These are phyloP conservation scores for Melampsora allii-populina DNA, from an alignment of 1,284 basidiomycete genomes.

Conservation along the genomic window DNA sequence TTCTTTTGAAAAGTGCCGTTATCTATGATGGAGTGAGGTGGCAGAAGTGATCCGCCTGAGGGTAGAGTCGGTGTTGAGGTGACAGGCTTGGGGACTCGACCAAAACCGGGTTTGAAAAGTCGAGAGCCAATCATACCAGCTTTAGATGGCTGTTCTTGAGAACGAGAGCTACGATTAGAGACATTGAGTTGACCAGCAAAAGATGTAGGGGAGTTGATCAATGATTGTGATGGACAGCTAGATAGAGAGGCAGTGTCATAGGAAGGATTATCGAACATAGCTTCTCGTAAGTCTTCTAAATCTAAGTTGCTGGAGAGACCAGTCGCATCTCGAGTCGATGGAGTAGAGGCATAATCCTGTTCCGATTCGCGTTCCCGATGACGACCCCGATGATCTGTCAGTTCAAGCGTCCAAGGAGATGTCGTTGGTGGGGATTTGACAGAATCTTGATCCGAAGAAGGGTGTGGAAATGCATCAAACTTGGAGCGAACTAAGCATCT, in stretches of 20 bases:
- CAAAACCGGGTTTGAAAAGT: too few relatives aligned
- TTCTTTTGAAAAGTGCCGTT: neutral
- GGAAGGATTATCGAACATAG: slow-evolving; percentile 35
- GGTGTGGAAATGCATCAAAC: neutral
- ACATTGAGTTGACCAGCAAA: neutral
- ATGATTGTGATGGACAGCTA: slow-evolving; percentile 2
- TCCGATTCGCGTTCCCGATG: slow-evolving; percentile 2
- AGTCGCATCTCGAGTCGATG: neutral
- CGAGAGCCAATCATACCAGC: too few relatives aligned
- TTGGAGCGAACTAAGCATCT: slow-evolving; percentile 18
- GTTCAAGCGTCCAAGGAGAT: neutral
- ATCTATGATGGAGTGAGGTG: neutral
- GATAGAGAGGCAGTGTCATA: slow-evolving; percentile 21
- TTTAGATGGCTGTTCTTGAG: neutral
- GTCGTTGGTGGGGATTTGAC: neutral
- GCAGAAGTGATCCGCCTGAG: neutral
- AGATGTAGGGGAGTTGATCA: slow-evolving; percentile 13
- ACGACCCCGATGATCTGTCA: slow-evolving; percentile 12
- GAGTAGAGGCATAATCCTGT: neutral
- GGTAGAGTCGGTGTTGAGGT: slow-evolving; percentile 11
- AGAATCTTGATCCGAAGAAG: neutral
- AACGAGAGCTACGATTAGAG: neutral
- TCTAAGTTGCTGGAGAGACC: slow-evolving; percentile 9
- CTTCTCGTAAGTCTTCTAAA: slow-evolving; percentile 34
- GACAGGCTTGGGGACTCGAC: neutral